phyloP scores from a whole-genome alignment of 2,329 filamentous ascomycete species.

The Scedosporium apiospermum region DNA sequence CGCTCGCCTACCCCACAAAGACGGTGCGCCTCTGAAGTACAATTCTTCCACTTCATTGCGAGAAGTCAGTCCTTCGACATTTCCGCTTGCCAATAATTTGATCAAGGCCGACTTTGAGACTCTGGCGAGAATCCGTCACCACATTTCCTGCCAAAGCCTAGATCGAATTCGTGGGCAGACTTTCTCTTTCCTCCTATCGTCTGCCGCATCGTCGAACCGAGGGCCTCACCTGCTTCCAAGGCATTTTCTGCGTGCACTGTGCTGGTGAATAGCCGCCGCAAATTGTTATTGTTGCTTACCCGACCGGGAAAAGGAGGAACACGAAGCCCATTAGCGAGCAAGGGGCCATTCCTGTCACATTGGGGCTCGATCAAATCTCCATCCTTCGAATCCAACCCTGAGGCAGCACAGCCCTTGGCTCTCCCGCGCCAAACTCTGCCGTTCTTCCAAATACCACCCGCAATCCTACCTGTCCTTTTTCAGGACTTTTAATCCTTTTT shows the following conservation, averaged over 20 bases:
- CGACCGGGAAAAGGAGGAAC: conserved; percentile 6
- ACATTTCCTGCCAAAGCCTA: background rate
- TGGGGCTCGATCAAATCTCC: background rate
- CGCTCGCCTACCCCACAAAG: background rate
- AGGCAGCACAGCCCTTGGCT: background rate
- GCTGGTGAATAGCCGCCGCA: conserved; percentile 7
- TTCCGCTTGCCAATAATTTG: background rate
- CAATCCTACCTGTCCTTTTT: background rate
- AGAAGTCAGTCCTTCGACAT: background rate
- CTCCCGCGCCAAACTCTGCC: conserved; percentile 1
- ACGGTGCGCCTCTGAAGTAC: background rate
- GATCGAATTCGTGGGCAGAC: background rate
- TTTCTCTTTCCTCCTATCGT: background rate
- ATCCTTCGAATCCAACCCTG: conserved; percentile 1
- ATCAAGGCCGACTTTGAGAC: no score
- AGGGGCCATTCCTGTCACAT: conserved; percentile 3
- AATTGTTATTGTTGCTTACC: conserved; percentile 6
- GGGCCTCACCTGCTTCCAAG: background rate
- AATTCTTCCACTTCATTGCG: background rate
- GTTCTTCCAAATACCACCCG: background rate
- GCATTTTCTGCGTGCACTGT: background rate
- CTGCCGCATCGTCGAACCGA: background rate
- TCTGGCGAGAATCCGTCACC: no score
- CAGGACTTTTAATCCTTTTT: background rate
- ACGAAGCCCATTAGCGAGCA: background rate